Conservation (phyloP, 2,329 filamentous ascomycete species). For the Fusarium xyrophilum region DNA sequence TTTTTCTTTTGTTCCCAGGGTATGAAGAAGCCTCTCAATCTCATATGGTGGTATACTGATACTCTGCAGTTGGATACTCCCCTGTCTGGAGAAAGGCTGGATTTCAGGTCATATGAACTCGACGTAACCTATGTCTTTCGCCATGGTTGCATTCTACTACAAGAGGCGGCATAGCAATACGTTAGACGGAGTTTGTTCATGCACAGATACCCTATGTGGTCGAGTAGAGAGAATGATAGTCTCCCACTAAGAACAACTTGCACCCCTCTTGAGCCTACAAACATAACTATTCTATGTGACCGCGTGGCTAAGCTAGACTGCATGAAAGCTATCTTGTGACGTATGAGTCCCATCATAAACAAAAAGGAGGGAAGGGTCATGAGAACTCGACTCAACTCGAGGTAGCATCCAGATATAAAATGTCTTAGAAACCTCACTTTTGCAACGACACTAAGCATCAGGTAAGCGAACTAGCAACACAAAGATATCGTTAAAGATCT, state of each 20-base stretch:
- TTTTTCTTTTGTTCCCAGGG: slow-evolving; percentile 3
- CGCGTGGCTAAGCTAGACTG: not conserved
- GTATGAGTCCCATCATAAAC: not conserved
- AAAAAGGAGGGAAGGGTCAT: slow-evolving; percentile 8
- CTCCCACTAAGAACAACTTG: slow-evolving; percentile 1
- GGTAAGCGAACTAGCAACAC: not conserved
- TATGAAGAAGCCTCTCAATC: not conserved
- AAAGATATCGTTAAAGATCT: not conserved
- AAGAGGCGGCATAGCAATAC: not conserved
- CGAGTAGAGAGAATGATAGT: slow-evolving; percentile 5
- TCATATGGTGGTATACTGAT: not conserved
- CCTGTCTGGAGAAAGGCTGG: not conserved
- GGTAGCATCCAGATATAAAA: slow-evolving; percentile 14
- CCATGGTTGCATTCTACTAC: not conserved
- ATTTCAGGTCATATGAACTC: not conserved
- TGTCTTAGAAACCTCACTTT: slow-evolving; percentile 16
- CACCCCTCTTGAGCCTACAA: not conserved
- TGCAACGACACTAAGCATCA: not conserved
- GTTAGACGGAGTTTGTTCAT: not conserved
- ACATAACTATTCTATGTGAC: not conserved
- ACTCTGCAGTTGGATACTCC: slow-evolving; percentile 14
- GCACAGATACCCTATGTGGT: not conserved
- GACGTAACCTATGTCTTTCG: not conserved
- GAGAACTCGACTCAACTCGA: not conserved
- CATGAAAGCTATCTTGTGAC: slow-evolving; percentile 17